Percentiles rank a stretch among this genome's conserved stretches.
Conservation (phyloP, 2,329 filamentous ascomycete species). For the Rutstroemia sp. region DNA sequence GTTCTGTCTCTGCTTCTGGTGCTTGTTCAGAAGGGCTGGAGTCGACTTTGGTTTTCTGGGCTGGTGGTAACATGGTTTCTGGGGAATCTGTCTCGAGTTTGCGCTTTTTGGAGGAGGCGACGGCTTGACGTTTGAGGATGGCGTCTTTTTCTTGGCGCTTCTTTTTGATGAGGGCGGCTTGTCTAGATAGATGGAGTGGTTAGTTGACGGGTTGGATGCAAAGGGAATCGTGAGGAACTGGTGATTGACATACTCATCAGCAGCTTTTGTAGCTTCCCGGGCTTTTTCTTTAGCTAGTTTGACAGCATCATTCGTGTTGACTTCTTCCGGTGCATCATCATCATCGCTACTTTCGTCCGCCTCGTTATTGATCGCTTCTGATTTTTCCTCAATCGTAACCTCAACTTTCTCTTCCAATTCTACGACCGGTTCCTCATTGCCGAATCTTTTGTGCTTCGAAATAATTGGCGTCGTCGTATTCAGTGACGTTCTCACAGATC, state of each 20-base stretch:
- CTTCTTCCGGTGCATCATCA: constrained; percentile 28
- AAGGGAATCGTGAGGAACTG: not conserved
- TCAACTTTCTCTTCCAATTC: constrained; percentile 3
- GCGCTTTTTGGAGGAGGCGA: constrained; percentile 20
- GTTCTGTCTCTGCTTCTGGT: too few species aligned
- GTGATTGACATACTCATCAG: constrained; percentile 21
- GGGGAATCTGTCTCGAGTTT: constrained; percentile 11
- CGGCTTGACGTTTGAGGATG: constrained; percentile 21
- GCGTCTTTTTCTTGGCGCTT: constrained; percentile 26
- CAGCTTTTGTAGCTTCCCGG: constrained; percentile 22
- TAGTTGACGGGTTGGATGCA: not conserved
- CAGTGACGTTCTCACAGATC: not conserved
- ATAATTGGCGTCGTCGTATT: not conserved
- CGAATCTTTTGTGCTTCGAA: constrained; percentile 21
- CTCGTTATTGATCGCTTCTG: not conserved
- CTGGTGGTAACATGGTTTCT: constrained; percentile 4
- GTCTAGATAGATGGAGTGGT: constrained; percentile 10
- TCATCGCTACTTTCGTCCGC: constrained; percentile 21
- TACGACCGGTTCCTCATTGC: constrained; percentile 17
- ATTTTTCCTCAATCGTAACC: not conserved
- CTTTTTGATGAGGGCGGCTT: constrained; percentile 20
- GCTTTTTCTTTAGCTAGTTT: constrained; percentile 16
- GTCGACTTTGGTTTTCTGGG: constrained; percentile 5
- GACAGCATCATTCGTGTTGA: constrained; percentile 21
- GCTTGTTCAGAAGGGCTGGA: not conserved